Conservation (phyloP, 345 rosid genomes). For the Reutealis trisperma region DNA sequence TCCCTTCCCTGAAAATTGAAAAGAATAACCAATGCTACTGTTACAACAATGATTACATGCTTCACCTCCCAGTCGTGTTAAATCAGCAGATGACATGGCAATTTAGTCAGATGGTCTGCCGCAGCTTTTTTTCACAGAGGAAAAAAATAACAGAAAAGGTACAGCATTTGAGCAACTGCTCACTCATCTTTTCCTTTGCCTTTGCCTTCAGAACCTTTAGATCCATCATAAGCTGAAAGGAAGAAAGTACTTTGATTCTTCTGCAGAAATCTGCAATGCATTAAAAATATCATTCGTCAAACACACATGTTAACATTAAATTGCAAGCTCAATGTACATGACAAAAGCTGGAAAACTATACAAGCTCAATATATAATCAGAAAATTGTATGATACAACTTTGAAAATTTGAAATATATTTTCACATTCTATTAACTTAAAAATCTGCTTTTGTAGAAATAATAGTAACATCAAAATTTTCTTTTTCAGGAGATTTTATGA, state of each 20-base stretch:
- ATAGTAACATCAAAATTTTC: background rate
- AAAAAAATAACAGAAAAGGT: constrained; percentile 1
- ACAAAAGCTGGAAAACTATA: background rate
- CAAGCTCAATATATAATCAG: background rate
- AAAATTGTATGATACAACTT: background rate
- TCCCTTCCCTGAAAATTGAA: background rate
- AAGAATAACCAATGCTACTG: constrained; percentile 28
- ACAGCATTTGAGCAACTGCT: constrained; percentile 8
- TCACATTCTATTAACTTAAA: background rate
- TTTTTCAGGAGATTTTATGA: background rate
- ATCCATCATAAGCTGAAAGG: constrained; percentile 68
- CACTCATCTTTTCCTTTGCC: constrained; percentile 78
- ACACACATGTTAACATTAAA: background rate
- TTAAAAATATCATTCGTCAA: background rate
- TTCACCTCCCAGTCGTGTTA: constrained; percentile 8
- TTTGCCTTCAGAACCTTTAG: constrained; percentile 56
- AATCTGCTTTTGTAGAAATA: background rate
- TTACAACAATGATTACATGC: constrained; percentile 40
- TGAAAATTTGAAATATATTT: background rate
- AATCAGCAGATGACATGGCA: constrained; percentile 10
- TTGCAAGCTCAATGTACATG: background rate
- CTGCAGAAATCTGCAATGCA: constrained; percentile 69
- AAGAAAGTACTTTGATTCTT: constrained; percentile 83
- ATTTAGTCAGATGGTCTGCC: constrained; percentile 3
- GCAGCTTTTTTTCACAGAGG: background rate